Evolutionary conservation across 495 filamentous ascomycete genomes (phyloP).

Genomic region (Immersiella caudata): DNA sequence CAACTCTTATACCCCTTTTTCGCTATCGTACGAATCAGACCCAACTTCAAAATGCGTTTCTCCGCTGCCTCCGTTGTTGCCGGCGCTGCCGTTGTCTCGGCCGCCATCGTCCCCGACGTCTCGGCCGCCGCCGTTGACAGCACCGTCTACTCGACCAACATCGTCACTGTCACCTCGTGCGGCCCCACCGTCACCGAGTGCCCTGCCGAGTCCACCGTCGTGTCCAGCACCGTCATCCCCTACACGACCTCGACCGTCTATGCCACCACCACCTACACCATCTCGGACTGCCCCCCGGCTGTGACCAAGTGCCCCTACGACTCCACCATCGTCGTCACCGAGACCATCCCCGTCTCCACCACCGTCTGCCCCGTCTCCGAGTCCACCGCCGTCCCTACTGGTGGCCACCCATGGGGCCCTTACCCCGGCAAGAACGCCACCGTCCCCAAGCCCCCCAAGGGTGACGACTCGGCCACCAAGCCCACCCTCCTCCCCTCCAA

Average conservation of each 20-base stretch:
- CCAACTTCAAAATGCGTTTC: slow-evolving; percentile 60
- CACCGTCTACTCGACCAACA: slow-evolving; percentile 59
- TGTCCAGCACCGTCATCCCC: slow-evolving; percentile 44
- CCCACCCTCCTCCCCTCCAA: slow-evolving; percentile 22
- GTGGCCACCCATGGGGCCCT: slow-evolving; percentile 11
- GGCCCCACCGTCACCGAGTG: slow-evolving; percentile 54
- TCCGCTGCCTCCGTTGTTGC: slow-evolving; percentile 52
- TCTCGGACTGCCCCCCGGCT: slow-evolving; percentile 62
- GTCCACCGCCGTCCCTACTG: slow-evolving; percentile 26
- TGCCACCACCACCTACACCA: slow-evolving; percentile 57
- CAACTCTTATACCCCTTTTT: slow-evolving; percentile 29
- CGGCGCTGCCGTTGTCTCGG: slow-evolving; percentile 51
- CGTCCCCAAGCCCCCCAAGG: slow-evolving; percentile 25
- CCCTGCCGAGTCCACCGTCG: slow-evolving; percentile 50
- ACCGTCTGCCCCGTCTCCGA: slow-evolving; percentile 39
- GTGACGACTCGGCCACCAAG: slow-evolving; percentile 12
- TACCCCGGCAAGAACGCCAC: slow-evolving; percentile 33
- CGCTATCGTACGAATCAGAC: slow-evolving; percentile 41
- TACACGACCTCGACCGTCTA: slow-evolving; percentile 49
- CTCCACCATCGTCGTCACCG: slow-evolving; percentile 43
- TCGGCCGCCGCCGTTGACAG: slow-evolving; percentile 27
- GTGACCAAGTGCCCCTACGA: slow-evolving; percentile 63
- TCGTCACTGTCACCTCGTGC: slow-evolving; percentile 61
- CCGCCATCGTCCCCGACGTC: slow-evolving; percentile 4
- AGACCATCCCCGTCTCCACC: slow-evolving; percentile 38